Base-by-base conservation (phyloP, 208 protist genomes). In the Crithidia bombi region DNA sequence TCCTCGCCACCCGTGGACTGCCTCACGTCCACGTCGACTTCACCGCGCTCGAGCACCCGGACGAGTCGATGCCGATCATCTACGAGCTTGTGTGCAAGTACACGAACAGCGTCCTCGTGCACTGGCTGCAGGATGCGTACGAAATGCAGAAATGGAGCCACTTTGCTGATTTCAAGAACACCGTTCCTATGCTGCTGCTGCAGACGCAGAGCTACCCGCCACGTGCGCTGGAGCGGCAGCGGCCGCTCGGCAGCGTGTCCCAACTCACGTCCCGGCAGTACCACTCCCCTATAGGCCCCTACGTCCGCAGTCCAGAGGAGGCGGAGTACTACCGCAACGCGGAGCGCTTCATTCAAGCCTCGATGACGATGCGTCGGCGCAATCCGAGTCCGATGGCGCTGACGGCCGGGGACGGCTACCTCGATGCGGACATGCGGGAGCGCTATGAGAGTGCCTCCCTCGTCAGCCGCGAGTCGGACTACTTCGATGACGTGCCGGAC, bases 81-180 rank as follows among this genome's bases (percentile, higher is more conserved):
- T 86, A 85, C 57, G 87, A 95, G 46, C 85, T 96, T 26, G 85
- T 82, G 12, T 78, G 81, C 50, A 76, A 68, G 43, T 94, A 94
- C 78, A 78, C 79, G n/a, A 91, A 92, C 59, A 84, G 81, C 61
- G 87, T 85, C 15, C 72, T 96, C 14, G 82, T 96, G 19, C 89
- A 94, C 71, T 95, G 85, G 82, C 81, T 96, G 26, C 92, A 93
- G 63, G 89, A 96, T 65, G 89, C 88, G 9, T 85, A 92, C 69
- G 89, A 96, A 66, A 92, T 96, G 85, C 89, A 90, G 55, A 87
- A 85, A 52, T 96, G 92, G 89, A 58, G 77, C 43, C 71, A 87
- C 69, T 92, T 96, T 67, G 44, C 50, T 0, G 82, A 91, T 26
- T 81, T 95, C 15, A 89, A 88, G 67, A 52, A 62, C 6, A 67